Base-by-base conservation (phyloP, 805 yeast species). In the Metschnikowia similis region DNA sequence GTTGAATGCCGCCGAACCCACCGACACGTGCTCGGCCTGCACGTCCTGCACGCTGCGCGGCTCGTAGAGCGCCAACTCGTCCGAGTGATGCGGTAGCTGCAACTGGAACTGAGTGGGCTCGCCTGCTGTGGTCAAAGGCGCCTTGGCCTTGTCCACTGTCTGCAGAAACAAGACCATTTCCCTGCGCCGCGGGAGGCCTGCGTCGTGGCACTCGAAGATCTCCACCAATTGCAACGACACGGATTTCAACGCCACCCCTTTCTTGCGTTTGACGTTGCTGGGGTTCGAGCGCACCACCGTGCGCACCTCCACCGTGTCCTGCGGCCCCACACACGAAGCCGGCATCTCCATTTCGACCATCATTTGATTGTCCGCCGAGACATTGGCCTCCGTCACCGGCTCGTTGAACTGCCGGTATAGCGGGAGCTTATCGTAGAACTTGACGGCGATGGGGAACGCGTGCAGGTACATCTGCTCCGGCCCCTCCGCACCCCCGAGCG, bases 381-480 rank as follows among this genome's bases (percentile, higher is more conserved):
- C 68, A 3, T 67, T 66, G 1, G 67, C 61, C 50, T 76, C 80
- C 10, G 71, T 60, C 0, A 79, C 64, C 0, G 82, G 77, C 54
- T 82, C 84, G 54, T 76, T 77, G 57, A 74, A 82, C 56, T 81
- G 79, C 27, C 81, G 65, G 50, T 74, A 77, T 4, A 81, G 66
- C 1, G 88, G 87, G 27, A 83, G 66, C 5, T 80, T 71, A 51
- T 81, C 84, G 60, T 79, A 84, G 27, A 77, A 62, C 51, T 81
- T 82, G 26, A 84, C 76, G 5, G 78, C 75, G 0, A 83, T 66
- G 0, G 84, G 83, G 56, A 79, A 79, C 29, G 60, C 45, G 34
- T 66, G 70, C 40, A 60, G 50, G 59, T 66, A 64, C 52, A 54
- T 56, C 26, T 56, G 45, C 49, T 72, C 77, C n/a, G 56, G 56